Percentiles rank a stretch among this genome's conserved stretches.
Evolutionary conservation across 495 filamentous ascomycete genomes (phyloP).

Genomic region (Sporormia fimetaria): DNA sequence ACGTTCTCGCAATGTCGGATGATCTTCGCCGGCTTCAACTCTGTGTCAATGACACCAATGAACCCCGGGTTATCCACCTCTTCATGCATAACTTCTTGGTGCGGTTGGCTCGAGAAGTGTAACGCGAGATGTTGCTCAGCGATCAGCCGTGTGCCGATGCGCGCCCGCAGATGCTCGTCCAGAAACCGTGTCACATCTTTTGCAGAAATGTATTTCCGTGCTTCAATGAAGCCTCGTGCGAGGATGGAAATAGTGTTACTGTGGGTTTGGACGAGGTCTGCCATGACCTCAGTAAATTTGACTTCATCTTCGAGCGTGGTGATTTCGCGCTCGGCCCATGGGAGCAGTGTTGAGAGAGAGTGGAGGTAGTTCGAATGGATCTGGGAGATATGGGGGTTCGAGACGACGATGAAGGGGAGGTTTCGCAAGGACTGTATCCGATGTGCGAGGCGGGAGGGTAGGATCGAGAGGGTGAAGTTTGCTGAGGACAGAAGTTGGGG

Average conservation of each 20-base stretch:
- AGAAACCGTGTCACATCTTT: constrained; percentile 77
- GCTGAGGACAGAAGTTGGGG: constrained; percentile 74
- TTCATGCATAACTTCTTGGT: constrained; percentile 38
- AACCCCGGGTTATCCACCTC: constrained; percentile 49
- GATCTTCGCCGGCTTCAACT: constrained; percentile 66
- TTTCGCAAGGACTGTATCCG: constrained; percentile 86
- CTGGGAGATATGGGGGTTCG: constrained; percentile 79
- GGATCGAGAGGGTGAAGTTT: constrained; percentile 86
- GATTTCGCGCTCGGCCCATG: constrained; percentile 67
- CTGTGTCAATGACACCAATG: constrained; percentile 95
- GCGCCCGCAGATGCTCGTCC: constrained; percentile 83
- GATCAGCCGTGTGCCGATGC: constrained; percentile 87
- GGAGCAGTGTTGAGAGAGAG: constrained; percentile 76
- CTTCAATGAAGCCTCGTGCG: constrained; percentile 84
- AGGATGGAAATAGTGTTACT: constrained; percentile 87
- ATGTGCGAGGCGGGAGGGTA: constrained; percentile 87
- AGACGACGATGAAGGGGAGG: constrained; percentile 93
- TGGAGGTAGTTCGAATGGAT: constrained; percentile 95
- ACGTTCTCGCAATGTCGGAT: constrained; percentile 75
- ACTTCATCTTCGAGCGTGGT: constrained; percentile 78
- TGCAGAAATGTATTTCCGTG: constrained; percentile 70
- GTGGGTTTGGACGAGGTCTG: constrained; percentile 87
- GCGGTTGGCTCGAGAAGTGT: constrained; percentile 69
- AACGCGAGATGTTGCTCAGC: constrained; percentile 95
- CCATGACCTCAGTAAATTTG: constrained; percentile 79